phyloP scores from a whole-genome alignment of 352 stramenopile species.

The Phytophthora litchii region DNA sequence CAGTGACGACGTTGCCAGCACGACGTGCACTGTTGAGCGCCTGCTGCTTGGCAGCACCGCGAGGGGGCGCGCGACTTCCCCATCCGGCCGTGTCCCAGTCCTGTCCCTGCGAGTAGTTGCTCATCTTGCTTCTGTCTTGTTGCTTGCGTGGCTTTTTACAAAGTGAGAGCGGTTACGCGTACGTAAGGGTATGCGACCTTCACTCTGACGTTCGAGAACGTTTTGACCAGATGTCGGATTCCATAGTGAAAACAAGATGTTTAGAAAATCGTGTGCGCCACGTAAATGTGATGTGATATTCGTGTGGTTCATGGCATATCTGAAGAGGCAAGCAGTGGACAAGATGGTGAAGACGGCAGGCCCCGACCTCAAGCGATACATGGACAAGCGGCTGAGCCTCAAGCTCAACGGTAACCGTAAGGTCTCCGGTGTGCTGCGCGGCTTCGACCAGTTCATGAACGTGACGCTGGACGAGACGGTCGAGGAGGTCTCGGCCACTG shows the following conservation, averaged over 20 bases:
- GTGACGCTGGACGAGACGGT: constrained; percentile 95
- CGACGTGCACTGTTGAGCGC: constrained; percentile 79
- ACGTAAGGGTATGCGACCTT: constrained; percentile 22
- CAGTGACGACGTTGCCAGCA: constrained; percentile 70
- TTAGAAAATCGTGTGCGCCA: background rate
- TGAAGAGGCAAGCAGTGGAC: constrained; percentile 7
- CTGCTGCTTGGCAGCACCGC: constrained; percentile 66
- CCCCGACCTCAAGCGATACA: constrained; percentile 91
- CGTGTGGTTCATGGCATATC: constrained; percentile 11
- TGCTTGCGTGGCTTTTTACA: constrained; percentile 20
- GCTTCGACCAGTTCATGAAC: constrained; percentile 98
- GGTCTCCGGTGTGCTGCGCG: constrained; percentile 92
- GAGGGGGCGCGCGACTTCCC: constrained; percentile 66
- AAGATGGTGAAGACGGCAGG: constrained; percentile 79
- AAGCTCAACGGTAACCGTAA: constrained; percentile 96
- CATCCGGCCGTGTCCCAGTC: constrained; percentile 79
- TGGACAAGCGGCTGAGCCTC: constrained; percentile 95
- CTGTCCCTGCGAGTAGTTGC: constrained; percentile 73
- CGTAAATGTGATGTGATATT: constrained; percentile 15
- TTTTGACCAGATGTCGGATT: constrained; percentile 13
- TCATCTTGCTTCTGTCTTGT: constrained; percentile 47
- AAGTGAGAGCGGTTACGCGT: constrained; percentile 31
- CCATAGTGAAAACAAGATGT: constrained; percentile 21
- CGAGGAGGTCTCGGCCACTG: constrained; percentile 87
- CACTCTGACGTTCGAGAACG: constrained; percentile 38